Conservation (phyloP, 75 land plant species). For the Pinus tabuliformis region DNA sequence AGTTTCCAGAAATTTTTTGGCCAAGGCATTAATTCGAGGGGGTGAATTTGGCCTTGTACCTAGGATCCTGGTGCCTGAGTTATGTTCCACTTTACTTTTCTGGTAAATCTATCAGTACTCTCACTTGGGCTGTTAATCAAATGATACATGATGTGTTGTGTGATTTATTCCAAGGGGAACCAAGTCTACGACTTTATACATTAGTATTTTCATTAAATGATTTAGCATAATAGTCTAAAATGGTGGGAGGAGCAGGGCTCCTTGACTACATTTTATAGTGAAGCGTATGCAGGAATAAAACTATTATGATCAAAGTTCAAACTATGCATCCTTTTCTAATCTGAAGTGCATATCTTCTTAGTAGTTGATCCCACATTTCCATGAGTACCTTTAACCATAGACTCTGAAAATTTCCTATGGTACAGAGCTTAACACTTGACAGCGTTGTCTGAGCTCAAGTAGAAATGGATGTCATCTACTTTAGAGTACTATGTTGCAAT, state of each 20-base stretch:
- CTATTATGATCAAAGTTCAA: neutral
- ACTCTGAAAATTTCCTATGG: neutral
- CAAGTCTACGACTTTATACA: neutral
- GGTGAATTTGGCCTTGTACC: too few species aligned
- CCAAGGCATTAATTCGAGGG: too few species aligned
- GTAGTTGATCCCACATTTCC: too few species aligned
- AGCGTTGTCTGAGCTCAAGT: neutral
- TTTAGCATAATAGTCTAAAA: neutral
- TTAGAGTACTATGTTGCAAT: neutral
- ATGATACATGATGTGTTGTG: too few species aligned
- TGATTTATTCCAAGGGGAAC: too few species aligned
- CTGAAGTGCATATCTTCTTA: neutral
- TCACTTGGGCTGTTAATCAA: too few species aligned
- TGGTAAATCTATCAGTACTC: too few species aligned
- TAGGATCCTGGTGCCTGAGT: too few species aligned
- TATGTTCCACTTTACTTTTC: too few species aligned
- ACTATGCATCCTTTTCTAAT: neutral
- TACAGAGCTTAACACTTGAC: neutral
- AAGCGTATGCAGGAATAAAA: neutral
- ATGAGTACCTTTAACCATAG: neutral
- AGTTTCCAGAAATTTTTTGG: too few species aligned
- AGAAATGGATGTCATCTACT: neutral
- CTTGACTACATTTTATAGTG: neutral
- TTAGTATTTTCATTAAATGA: neutral
- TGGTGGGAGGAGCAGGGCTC: neutral